Conservation (phyloP, 768 basidiomycete genomes). For the Lentinula sp. region DNA sequence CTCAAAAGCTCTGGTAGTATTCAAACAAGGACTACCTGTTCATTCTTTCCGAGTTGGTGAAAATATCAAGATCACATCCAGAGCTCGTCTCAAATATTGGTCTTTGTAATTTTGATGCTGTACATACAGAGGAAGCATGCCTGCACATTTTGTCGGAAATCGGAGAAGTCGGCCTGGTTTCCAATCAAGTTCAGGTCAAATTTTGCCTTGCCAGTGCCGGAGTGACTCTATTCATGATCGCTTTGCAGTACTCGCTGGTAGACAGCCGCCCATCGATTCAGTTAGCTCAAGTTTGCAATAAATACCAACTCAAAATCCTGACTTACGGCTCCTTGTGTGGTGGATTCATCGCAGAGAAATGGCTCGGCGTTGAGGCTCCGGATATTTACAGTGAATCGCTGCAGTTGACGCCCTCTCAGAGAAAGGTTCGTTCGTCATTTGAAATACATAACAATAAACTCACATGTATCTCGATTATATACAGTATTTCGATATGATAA, state of each 20-base stretch:
- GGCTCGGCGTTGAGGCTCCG: conserved; percentile 43
- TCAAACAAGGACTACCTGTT: conserved; percentile 9
- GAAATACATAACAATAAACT: too few species aligned
- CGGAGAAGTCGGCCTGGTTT: conserved; percentile 48
- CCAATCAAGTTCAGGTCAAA: conserved; percentile 55
- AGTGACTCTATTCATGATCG: not conserved
- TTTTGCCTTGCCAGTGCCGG: not conserved
- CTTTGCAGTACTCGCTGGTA: conserved; percentile 49
- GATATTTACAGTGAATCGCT: conserved; percentile 36
- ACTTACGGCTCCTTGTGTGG: conserved; percentile 66
- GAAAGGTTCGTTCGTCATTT: conserved; percentile 32
- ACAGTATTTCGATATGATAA: conserved; percentile 53
- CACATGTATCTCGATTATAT: not conserved
- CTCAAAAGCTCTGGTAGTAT: conserved; percentile 2
- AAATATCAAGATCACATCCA: conserved; percentile 10
- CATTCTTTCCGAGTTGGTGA: conserved; percentile 11
- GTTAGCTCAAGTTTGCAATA: conserved; percentile 49
- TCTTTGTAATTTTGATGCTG: conserved; percentile 54
- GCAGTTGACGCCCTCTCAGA: conserved; percentile 50
- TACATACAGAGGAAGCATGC: conserved; percentile 51
- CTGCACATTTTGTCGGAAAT: conserved; percentile 25
- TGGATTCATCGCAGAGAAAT: conserved; percentile 53
- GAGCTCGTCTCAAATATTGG: conserved; percentile 42
- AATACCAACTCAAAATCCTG: conserved; percentile 47
- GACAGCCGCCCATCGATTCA: conserved; percentile 50